phyloP scores from a whole-genome alignment of 164 flowering plant species.

The Protea cynaroides region DNA sequence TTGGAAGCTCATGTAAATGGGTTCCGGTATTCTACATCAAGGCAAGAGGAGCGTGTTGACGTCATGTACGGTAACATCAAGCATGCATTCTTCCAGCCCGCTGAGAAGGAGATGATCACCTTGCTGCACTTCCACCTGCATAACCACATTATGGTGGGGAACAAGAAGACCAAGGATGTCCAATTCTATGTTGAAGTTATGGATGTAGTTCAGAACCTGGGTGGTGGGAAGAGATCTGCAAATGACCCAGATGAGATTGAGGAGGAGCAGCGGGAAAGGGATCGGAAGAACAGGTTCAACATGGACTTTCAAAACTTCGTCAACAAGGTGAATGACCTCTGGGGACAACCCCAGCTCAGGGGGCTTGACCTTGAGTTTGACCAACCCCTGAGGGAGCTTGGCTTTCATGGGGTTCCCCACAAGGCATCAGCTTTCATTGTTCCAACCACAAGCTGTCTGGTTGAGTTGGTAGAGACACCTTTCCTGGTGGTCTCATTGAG shows the following conservation, averaged over 20 bases:
- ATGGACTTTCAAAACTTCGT: conserved; percentile 54
- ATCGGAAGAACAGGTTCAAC: conserved; percentile 52
- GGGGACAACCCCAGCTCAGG: conserved; percentile 49
- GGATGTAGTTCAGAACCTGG: conserved; percentile 62
- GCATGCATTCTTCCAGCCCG: conserved; percentile 70
- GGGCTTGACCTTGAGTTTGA: conserved; percentile 57
- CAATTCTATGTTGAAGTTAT: conserved; percentile 69
- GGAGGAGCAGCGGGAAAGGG: conserved; percentile 64
- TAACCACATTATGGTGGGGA: conserved; percentile 70
- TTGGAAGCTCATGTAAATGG: conserved; percentile 61
- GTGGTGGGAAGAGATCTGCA: conserved; percentile 59
- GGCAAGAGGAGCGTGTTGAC: conserved; percentile 61
- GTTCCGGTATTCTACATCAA: conserved; percentile 47
- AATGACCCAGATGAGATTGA: conserved; percentile 77
- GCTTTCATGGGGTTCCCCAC: conserved; percentile 68
- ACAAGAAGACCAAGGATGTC: conserved; percentile 59
- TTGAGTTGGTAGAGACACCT: conserved; percentile 64
- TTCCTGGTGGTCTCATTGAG: conserved; percentile 47
- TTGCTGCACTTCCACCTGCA: conserved; percentile 61
- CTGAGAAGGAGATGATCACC: conserved; percentile 62
- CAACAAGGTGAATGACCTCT: conserved; percentile 47
- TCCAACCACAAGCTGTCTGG: conserved; percentile 60
- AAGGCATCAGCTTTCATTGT: conserved; percentile 54
- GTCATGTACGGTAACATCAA: conserved; percentile 53
- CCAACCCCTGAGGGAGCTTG: conserved; percentile 61